Percentiles rank a stretch among this genome's conserved stretches.
phyloP scores from a whole-genome alignment of 1,284 basidiomycete genomes.

The Polyporus tsugae region DNA sequence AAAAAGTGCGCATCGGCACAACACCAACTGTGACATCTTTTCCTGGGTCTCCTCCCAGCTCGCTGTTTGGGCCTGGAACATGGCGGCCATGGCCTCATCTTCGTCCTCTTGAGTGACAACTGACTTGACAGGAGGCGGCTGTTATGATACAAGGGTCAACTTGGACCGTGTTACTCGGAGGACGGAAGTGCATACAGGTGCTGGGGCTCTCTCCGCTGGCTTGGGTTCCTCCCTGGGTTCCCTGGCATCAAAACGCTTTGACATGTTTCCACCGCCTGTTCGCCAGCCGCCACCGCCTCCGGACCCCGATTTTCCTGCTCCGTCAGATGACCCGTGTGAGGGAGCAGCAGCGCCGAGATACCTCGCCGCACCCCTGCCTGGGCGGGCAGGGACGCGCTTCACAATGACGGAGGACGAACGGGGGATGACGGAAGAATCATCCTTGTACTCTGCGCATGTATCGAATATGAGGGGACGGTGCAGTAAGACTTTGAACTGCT shows the following conservation, averaged over 20 bases:
- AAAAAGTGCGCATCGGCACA: conserved; percentile 58
- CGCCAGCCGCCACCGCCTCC: conserved; percentile 50
- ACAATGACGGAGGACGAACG: conserved; percentile 95
- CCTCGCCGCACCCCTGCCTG: conserved; percentile 92
- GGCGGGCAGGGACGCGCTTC: conserved; percentile 88
- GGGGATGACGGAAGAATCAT: conserved; percentile 92
- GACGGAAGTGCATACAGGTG: conserved; percentile 34
- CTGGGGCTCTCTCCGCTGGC: conserved; percentile 29
- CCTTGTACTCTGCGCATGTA: conserved; percentile 79
- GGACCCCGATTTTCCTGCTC: conserved; percentile 31
- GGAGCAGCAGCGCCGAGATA: conserved; percentile 74
- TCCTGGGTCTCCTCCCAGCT: conserved; percentile 92
- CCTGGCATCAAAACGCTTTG: conserved; percentile 90
- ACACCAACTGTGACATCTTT: conserved; percentile 95
- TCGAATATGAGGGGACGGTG: not conserved
- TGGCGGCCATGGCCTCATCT: conserved; percentile 90
- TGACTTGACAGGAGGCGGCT: conserved; percentile 45
- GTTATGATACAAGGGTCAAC: conserved; percentile 25
- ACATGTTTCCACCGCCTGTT: conserved; percentile 72
- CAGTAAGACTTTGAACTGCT: not conserved
- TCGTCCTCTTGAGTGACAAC: conserved; percentile 73
- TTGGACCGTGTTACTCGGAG: conserved; percentile 22
- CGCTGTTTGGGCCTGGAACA: conserved; percentile 91
- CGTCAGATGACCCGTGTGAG: conserved; percentile 41
- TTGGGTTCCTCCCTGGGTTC: conserved; percentile 55